phyloP scores from a whole-genome alignment of 495 filamentous ascomycete species.

The Tuber brumale region DNA sequence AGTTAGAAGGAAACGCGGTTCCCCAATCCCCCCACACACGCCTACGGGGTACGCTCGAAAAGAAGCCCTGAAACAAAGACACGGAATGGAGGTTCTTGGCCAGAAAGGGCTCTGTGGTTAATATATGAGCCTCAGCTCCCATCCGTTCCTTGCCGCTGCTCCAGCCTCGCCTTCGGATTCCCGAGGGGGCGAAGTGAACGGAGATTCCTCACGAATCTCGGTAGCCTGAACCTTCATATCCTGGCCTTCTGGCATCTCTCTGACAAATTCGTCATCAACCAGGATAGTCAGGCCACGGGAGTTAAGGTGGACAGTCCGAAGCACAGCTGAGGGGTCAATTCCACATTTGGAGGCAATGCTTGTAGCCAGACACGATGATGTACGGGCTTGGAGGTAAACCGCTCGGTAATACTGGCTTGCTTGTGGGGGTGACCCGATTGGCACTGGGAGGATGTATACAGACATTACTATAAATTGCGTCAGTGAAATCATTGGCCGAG shows the following conservation, averaged over 20 bases:
- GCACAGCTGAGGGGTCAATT: slow-evolving; percentile 63
- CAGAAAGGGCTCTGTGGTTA: slow-evolving; percentile 12
- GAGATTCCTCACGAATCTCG: slow-evolving; percentile 37
- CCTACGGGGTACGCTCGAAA: slow-evolving; percentile 3
- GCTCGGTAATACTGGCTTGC: slow-evolving; percentile 69
- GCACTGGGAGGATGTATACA: slow-evolving; percentile 67
- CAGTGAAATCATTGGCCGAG: slow-evolving; percentile 17
- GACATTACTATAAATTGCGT: slow-evolving; percentile 59
- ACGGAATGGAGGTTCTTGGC: background rate
- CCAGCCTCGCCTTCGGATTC: slow-evolving; percentile 42
- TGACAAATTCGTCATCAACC: slow-evolving; percentile 84
- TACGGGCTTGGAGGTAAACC: slow-evolving; percentile 75
- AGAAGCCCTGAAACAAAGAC: slow-evolving; percentile 10
- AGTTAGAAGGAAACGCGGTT: slow-evolving; percentile 7
- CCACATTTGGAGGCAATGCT: slow-evolving; percentile 69
- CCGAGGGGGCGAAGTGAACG: slow-evolving; percentile 38
- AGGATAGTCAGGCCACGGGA: slow-evolving; percentile 69
- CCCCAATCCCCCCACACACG: slow-evolving; percentile 12
- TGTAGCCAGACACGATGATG: slow-evolving; percentile 60
- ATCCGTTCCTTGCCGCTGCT: slow-evolving; percentile 46
- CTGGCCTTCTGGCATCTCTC: slow-evolving; percentile 80
- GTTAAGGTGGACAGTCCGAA: slow-evolving; percentile 64
- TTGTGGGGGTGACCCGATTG: slow-evolving; percentile 48
- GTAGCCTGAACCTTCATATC: slow-evolving; percentile 61
- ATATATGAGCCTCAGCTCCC: slow-evolving; percentile 40